Percentiles rank a stretch among this genome's conserved stretches.
phyloP scores from a whole-genome alignment of 2,329 filamentous ascomycete genomes.

The Colletotrichum abscissum region DNA sequence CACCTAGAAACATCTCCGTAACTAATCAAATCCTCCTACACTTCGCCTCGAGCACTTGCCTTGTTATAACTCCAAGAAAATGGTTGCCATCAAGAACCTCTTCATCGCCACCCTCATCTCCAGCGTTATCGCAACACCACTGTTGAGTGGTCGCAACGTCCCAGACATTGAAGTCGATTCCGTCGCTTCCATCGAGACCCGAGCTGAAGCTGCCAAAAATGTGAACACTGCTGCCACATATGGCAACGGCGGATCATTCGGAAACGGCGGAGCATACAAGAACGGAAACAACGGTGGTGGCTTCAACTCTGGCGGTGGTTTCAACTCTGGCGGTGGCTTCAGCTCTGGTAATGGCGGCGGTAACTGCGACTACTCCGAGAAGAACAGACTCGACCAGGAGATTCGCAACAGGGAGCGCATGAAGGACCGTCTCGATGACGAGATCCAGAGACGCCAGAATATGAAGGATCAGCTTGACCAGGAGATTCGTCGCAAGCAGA shows the following conservation, averaged over 20 bases:
- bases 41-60: neutral
- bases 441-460: constrained; percentile 16
- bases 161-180: neutral
- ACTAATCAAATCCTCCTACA: no score
- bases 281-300: constrained; percentile 13
- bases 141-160: neutral
- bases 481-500: constrained; percentile 9
- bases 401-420: constrained; percentile 41
- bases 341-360: neutral
- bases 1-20: no score
- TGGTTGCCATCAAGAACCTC: constrained; percentile 21
- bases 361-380: neutral
- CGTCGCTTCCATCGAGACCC: neutral
- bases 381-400: constrained; percentile 38
- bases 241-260: neutral
- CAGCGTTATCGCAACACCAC: neutral
- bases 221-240: neutral
- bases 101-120: constrained; percentile 15
- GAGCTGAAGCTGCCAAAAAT: neutral
- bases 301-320: neutral
- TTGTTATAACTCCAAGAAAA: neutral
- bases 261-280: neutral
- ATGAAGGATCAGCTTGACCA: constrained; percentile 18
- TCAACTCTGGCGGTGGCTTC: neutral
- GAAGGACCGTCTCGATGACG: constrained; percentile 40